phyloP scores from a whole-genome alignment of 2,329 filamentous ascomycete genomes.

The Fusarium irregulare region DNA sequence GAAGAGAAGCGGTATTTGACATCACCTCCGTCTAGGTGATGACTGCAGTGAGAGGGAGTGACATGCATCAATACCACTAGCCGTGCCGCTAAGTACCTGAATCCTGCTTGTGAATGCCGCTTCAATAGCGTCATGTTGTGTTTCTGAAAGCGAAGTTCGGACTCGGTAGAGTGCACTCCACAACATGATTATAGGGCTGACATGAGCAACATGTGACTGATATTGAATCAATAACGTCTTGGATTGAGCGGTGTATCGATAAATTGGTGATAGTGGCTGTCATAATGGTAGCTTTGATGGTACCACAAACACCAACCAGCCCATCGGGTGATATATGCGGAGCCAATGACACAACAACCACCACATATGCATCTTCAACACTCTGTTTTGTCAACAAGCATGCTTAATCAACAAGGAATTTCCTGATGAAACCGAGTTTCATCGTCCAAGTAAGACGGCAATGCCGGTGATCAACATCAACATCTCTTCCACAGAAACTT shows the following conservation, averaged over 20 bases:
- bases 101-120: slow-evolving; percentile 2
- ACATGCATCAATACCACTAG: slow-evolving; percentile 16
- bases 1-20: neutral
- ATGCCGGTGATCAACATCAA: slow-evolving; percentile 10
- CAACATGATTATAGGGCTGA: slow-evolving; percentile 29
- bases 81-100: slow-evolving; percentile 15
- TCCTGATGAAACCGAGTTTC: slow-evolving; percentile 5
- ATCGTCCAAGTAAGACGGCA: slow-evolving; percentile 19
- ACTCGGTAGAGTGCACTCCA: slow-evolving; percentile 9
- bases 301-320: neutral
- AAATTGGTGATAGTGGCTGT: neutral
- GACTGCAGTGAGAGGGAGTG: slow-evolving; percentile 27
- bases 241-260: slow-evolving; percentile 1
- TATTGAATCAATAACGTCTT: neutral
- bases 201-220: slow-evolving; percentile 13
- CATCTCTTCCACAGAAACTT: neutral
- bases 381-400: neutral
- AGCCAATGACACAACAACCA: neutral
- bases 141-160: neutral
- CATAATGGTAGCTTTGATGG: neutral
- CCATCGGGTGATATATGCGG: neutral
- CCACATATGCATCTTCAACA: neutral
- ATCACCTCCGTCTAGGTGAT: slow-evolving; percentile 18
- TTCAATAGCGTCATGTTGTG: neutral
- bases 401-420: neutral